phyloP scores from a whole-genome alignment of 257 asterid species.

The Scutellaria galericulata region DNA sequence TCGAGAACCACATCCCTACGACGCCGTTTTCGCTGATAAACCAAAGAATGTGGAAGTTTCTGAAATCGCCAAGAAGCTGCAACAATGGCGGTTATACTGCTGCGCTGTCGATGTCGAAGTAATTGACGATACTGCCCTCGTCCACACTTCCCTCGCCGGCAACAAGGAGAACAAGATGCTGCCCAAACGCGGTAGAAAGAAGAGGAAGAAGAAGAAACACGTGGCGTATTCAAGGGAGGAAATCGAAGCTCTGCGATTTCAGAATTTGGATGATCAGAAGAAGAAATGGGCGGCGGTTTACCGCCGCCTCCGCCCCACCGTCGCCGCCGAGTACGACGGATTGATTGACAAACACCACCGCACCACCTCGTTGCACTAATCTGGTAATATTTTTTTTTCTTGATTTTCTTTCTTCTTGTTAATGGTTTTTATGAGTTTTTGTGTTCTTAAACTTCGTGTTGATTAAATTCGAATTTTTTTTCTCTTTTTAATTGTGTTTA shows the following conservation, averaged over 20 bases:
- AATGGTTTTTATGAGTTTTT: not conserved
- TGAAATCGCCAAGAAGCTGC: slow-evolving; percentile 25
- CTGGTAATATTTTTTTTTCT: slow-evolving; percentile 25
- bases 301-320: slow-evolving; percentile 49
- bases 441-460: not conserved
- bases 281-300: slow-evolving; percentile 62
- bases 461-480: not conserved
- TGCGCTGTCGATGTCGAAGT: slow-evolving; percentile 37
- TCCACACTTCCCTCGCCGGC: slow-evolving; percentile 30
- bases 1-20: not conserved
- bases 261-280: slow-evolving; percentile 49
- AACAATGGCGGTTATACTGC: slow-evolving; percentile 2
- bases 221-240: slow-evolving; percentile 50
- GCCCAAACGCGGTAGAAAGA: slow-evolving; percentile 32
- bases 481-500: slow-evolving; percentile 28
- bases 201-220: slow-evolving; percentile 31
- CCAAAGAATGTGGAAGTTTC: not conserved
- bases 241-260: slow-evolving; percentile 53
- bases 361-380: slow-evolving; percentile 36
- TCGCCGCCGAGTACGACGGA: slow-evolving; percentile 60
- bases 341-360: slow-evolving; percentile 37
- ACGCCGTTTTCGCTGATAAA: not conserved
- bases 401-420: not conserved
- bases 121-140: slow-evolving; percentile 48
- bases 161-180: not conserved